phyloP scores from a whole-genome alignment of 2,329 filamentous ascomycete species.

The Cryphonectria nitschkei region DNA sequence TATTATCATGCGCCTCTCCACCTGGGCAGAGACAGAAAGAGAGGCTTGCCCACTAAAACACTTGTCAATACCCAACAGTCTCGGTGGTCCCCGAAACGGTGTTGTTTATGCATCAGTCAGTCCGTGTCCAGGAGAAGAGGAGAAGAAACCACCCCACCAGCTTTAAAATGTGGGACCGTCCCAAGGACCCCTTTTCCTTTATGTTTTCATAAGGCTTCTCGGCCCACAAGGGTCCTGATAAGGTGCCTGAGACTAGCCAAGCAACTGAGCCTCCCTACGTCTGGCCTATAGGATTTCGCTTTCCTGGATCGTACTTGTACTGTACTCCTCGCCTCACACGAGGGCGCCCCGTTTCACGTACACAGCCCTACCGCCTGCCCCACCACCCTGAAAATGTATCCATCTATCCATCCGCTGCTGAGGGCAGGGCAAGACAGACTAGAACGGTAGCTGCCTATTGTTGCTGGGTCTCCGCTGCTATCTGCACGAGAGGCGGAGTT shows the following conservation, averaged over 20 bases:
- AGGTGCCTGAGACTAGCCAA: background rate
- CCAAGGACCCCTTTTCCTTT: background rate
- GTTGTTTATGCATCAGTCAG: background rate
- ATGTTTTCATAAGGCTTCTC: background rate
- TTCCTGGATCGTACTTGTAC: background rate
- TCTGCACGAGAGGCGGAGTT: background rate
- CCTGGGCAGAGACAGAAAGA: background rate
- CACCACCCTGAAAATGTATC: background rate
- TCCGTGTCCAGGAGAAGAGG: background rate
- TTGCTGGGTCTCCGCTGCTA: too few relatives aligned
- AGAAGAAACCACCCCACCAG: background rate
- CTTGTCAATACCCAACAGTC: background rate
- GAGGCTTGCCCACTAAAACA: background rate
- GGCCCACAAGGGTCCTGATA: background rate
- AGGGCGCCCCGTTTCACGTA: background rate
- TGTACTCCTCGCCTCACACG: background rate
- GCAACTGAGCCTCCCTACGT: background rate
- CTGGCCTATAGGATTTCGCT: background rate
- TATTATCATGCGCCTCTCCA: background rate
- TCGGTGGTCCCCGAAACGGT: conserved; percentile 6
- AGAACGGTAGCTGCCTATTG: background rate
- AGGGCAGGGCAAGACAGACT: background rate
- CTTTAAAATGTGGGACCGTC: background rate
- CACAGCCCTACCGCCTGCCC: background rate
- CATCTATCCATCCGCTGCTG: background rate